Percentiles rank a stretch among this genome's conserved stretches.
Evolutionary conservation across 1,284 basidiomycete species (phyloP).

Genomic region (Thelephora terrestris): DNA sequence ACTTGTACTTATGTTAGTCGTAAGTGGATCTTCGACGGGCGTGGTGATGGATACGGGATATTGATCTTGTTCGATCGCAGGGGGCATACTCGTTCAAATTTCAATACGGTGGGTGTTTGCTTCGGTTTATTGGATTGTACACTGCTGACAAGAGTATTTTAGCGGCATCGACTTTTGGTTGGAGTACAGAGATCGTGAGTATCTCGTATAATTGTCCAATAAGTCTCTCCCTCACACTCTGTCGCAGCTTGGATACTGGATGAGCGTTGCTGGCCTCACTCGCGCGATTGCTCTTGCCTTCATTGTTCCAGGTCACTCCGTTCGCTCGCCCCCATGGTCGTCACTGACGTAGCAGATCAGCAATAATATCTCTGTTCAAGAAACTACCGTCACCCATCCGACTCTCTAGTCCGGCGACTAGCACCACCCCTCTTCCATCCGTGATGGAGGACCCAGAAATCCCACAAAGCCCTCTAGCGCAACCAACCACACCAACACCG

Average conservation of each 20-base stretch:
- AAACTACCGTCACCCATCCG: conserved; percentile 27
- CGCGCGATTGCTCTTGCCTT: conserved; percentile 54
- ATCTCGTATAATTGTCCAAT: background rate
- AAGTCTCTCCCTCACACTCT: background rate
- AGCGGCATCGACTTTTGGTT: conserved; percentile 52
- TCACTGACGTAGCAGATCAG: conserved; percentile 21
- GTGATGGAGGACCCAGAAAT: too few species aligned
- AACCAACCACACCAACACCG: conserved; percentile 1
- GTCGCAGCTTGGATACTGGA: conserved; percentile 63
- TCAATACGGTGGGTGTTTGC: conserved; percentile 37
- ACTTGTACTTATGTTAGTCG: conserved; percentile 43
- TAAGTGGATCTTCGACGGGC: conserved; percentile 22
- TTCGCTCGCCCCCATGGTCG: too few species aligned
- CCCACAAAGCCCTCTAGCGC: conserved; percentile 6
- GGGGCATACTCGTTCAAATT: conserved; percentile 55
- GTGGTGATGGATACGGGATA: too few species aligned
- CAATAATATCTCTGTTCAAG: conserved; percentile 44
- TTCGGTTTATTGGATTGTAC: background rate
- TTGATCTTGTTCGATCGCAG: conserved; percentile 25
- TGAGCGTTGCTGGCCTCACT: conserved; percentile 49
- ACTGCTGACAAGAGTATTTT: background rate
- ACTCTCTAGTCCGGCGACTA: conserved; percentile 26
- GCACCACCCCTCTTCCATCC: conserved; percentile 14
- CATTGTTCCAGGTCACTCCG: conserved; percentile 55
- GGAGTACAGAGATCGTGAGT: conserved; percentile 63